Conservation (phyloP, 306 rosid species). For the Ziziphus jujuba region DNA sequence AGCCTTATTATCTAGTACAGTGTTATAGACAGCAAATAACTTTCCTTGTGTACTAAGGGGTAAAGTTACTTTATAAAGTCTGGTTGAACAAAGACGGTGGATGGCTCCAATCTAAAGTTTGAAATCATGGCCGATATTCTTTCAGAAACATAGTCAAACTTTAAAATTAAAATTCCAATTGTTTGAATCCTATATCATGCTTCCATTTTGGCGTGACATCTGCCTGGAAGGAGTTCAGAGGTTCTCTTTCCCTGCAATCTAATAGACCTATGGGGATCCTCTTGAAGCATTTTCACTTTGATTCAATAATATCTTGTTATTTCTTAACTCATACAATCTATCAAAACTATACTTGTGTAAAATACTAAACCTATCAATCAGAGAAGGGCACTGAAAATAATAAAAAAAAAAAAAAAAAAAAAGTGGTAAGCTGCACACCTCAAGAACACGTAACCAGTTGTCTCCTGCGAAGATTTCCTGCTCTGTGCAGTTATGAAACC, state of each 20-base stretch:
- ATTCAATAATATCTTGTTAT: no score
- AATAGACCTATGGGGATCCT: no score
- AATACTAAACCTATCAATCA: background rate
- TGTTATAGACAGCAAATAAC: no score
- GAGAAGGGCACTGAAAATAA: background rate
- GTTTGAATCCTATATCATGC: background rate
- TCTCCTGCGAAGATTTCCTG: slow-evolving; percentile 79
- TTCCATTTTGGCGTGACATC: no score
- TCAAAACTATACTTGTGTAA: background rate
- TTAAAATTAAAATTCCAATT: background rate
- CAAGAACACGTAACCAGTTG: slow-evolving; percentile 80
- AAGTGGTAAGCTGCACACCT: slow-evolving; percentile 44
- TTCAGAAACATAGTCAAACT: background rate
- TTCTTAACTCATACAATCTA: background rate
- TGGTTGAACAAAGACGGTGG: background rate
- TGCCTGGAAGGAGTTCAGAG: no score
- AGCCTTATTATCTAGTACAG: no score
- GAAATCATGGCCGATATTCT: background rate
- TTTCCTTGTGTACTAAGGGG: no score
- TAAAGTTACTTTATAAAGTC: background rate
- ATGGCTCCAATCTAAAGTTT: background rate
- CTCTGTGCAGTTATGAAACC: slow-evolving; percentile 90
- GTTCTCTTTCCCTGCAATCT: no score
- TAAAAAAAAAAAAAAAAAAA: no score
- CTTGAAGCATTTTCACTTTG: no score